These are phyloP conservation scores for Syzygium syzygioides DNA, from an alignment of 441 rosid genomes.

Conservation along the genomic window DNA sequence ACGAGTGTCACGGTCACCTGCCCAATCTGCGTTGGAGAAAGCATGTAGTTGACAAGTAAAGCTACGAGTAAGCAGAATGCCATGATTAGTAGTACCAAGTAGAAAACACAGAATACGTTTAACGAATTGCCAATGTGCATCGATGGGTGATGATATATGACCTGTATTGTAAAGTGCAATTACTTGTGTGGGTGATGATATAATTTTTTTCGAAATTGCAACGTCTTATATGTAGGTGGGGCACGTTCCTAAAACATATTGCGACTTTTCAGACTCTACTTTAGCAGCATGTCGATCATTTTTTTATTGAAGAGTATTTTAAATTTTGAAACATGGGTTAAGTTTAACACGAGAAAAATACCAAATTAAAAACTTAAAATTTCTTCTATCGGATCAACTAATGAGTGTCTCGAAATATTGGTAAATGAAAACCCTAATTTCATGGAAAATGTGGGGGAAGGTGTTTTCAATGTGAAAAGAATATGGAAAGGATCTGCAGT, in stretches of 20 bases:
- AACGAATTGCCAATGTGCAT: no score
- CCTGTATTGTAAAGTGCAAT: background rate
- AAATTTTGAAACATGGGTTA: background rate
- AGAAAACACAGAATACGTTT: no score
- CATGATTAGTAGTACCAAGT: no score
- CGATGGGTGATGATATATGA: no score
- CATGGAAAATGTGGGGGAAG: background rate
- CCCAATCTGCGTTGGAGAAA: no score
- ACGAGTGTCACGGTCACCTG: no score
- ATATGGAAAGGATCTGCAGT: background rate
- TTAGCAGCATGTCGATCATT: rapidly evolving
- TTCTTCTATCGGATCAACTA: background rate
- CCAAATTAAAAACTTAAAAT: background rate
- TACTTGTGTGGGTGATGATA: background rate
- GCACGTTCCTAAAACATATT: rapidly evolving
- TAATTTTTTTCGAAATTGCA: background rate
- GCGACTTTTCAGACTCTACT: rapidly evolving
- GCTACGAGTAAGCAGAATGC: no score
- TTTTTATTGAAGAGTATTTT: background rate
- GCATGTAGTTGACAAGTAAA: no score
- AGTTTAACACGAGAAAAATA: no score
- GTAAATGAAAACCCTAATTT: background rate
- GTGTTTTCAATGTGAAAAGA: background rate
- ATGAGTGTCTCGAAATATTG: background rate
- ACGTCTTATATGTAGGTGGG: background rate